Percentiles rank a stretch among this genome's conserved stretches.
Conservation (phyloP, 495 filamentous ascomycete species). For the Penicillium alfredii region DNA sequence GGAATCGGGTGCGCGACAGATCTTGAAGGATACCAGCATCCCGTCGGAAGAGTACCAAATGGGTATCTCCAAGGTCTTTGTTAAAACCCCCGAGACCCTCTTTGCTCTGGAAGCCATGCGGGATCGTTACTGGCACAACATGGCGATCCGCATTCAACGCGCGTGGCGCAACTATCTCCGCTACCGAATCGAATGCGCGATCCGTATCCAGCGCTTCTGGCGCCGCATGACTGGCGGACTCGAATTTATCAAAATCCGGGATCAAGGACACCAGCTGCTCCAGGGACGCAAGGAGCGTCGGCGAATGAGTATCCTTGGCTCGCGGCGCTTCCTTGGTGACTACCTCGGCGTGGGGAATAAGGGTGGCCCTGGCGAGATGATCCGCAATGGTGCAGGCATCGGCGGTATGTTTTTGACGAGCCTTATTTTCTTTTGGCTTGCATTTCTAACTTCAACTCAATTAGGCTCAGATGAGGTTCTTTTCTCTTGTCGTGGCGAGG, state of each 20-base stretch:
- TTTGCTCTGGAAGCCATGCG: constrained; percentile 98
- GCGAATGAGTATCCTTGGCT: constrained; percentile 84
- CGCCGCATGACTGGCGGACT: constrained; percentile 80
- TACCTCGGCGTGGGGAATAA: constrained; percentile 82
- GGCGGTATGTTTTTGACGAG: constrained; percentile 31
- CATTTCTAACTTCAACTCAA: no score
- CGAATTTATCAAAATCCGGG: constrained; percentile 80
- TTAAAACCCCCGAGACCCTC: constrained; percentile 96
- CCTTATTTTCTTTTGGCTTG: no score
- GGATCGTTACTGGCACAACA: constrained; percentile 97
- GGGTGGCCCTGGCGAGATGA: constrained; percentile 73
- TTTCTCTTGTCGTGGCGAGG: constrained; percentile 86
- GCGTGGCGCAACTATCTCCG: constrained; percentile 95
- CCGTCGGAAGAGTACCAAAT: constrained; percentile 94
- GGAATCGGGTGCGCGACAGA: constrained; percentile 82
- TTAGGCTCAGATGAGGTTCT: constrained; percentile 62
- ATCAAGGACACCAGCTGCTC: constrained; percentile 82
- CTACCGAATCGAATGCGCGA: constrained; percentile 88
- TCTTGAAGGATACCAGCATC: constrained; percentile 92
- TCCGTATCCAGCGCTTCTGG: constrained; percentile 92
- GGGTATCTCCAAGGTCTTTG: constrained; percentile 94
- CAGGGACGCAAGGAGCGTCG: constrained; percentile 83
- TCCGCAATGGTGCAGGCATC: constrained; percentile 65
- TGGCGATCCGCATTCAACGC: constrained; percentile 95
- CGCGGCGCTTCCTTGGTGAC: constrained; percentile 87